Evolutionary conservation across 345 rosid genomes (phyloP), one percentile per base, ranked within the genome.

Genomic region (Draba incana): DNA sequence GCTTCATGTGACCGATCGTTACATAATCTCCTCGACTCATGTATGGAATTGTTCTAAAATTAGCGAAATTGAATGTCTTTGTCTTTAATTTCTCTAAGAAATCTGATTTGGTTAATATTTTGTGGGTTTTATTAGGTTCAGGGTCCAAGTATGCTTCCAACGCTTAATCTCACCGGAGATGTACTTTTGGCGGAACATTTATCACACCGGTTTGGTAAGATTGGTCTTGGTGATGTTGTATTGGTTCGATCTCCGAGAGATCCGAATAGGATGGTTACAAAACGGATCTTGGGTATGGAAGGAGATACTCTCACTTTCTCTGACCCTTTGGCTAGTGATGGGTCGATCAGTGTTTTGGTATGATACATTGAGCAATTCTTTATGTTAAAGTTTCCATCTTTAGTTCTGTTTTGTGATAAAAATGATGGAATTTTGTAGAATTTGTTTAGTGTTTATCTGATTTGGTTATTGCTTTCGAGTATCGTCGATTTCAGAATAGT

Each of bases 131-230:
- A n/a, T 69, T 83, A 88, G 96, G 92, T 85, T 44, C 81, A 76
- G 43, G 96, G 92, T 4, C 85, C 88, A 3, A 89, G 96, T 70
- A 89, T 89, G 96, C 84, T 89, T 46, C 96, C 96, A 23, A 87
- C 96, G 31, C 80, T 89, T 71, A 87, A 87, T 68, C 74, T 82
- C 5, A 70, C 83, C 2, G 96, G 96, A 2, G 96, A 89, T 72
- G 86, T 89, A 14, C 58, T 89, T 23, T 50, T 87, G 9, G 78
- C 86, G 3, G 96, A 89, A 54, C 82, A 77, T 75, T 38, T 86
- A 46, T 87, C 98, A 3, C 95, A 84, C 64, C 78, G 89, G 43
- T 39, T 88, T 15, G 88, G 88, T 44, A 81, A 77, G 72, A 68
- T 89, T 33, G 78, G 84, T 3, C 73, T 82, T 3, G 98, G 98